Base-by-base conservation (phyloP, 768 basidiomycete species). In the Leccinum truebloodii region DNA sequence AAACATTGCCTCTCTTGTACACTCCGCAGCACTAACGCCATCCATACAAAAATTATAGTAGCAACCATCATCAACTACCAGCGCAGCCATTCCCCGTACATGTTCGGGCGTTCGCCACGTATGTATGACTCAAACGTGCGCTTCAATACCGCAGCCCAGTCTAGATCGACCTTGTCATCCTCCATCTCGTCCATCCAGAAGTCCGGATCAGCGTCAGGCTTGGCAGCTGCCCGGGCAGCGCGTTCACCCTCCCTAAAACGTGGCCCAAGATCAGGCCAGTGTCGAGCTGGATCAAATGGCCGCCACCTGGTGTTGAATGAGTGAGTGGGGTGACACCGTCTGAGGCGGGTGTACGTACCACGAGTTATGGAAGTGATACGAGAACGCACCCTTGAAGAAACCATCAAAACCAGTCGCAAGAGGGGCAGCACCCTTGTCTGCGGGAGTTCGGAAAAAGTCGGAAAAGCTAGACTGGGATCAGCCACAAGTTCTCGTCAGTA, bases 351-450 rank as follows among this genome's bases (percentile, higher is more conserved):
- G 35, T 26, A 70, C 79, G 56, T 55, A 91, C 92, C 92, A 93
- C 75, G 89, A 92, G 70, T 94, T 94, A 75, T 95, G 94, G 78
- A 92, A 97, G 71, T 95, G 94, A 75, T 96, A 96, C 3, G 91
- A 94, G 72, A 90, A 95, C 3, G 93, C 89, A 28, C 95, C 95
- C 67, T 84, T 83, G 83, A 95, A 98, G 80, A 97, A 98, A 26
- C 92, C 93, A 63, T 88, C 86, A 69, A 96, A 89, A 1, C 94
- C 95, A 2, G 91, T 79, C 6, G 90, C 89, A 63, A 90, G 87
- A 2, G 94, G 90, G 6, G 89, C 89, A 24, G 89, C 92, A 56
- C 88, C 86, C 54, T 81, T 83, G 62, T 83, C 80, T 18, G 77
- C 70, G 1, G 90, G 89, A 0, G 91, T 90, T 59, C 88, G 86